Evolutionary conservation across 305 asterid species (phyloP).

Genomic region (Solanum hybrid): DNA sequence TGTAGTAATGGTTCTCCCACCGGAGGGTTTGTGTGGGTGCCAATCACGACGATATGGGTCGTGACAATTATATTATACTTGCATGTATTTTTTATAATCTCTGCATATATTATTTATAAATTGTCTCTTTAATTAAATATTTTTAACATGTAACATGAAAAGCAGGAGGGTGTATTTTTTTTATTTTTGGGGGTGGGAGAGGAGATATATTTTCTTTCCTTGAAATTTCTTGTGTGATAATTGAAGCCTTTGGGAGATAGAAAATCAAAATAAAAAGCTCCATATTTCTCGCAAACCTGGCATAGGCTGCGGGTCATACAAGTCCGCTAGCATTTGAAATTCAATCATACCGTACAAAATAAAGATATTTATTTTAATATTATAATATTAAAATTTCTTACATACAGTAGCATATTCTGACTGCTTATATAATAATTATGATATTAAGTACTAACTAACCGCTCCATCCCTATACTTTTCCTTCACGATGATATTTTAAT

Average conservation of each 20-base stretch:
- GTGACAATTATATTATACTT: neutral
- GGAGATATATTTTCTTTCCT: neutral
- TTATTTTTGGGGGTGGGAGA: neutral
- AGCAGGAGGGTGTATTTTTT: neutral
- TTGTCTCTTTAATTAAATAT: neutral
- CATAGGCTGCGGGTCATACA: neutral
- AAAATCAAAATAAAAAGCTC: neutral
- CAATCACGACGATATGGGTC: accelerated
- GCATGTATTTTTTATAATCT: neutral
- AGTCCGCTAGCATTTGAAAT: neutral
- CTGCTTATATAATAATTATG: neutral
- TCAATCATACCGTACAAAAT: neutral
- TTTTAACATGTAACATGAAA: neutral
- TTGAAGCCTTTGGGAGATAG: neutral
- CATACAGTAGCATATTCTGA: neutral
- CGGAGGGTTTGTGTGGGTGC: too few species aligned
- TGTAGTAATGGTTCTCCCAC: too few species aligned
- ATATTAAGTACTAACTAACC: neutral
- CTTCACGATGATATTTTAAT: neutral
- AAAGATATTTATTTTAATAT: neutral
- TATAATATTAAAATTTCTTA: too few species aligned
- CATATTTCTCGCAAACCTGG: neutral
- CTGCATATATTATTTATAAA: neutral
- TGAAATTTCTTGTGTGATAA: neutral
- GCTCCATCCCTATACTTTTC: neutral